These are phyloP conservation scores for Bocquillonia castaneifolia DNA, from an alignment of 441 rosid species.

Conservation along the genomic window DNA sequence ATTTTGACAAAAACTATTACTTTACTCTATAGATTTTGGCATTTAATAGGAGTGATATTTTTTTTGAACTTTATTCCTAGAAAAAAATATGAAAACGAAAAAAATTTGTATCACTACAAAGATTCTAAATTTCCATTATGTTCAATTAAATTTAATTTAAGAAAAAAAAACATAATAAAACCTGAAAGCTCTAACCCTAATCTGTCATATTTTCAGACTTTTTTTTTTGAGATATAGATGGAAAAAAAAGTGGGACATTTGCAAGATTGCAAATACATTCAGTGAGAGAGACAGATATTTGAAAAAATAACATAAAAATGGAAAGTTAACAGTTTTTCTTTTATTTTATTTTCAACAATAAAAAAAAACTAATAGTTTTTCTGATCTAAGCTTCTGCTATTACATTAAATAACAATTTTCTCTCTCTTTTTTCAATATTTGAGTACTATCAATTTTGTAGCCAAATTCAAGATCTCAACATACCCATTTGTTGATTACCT, in stretches of 20 bases:
- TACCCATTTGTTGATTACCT: background rate
- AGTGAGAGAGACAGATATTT: background rate
- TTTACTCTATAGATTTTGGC: background rate
- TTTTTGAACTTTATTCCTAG: too few relatives aligned
- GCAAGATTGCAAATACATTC: background rate
- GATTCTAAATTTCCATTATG: background rate
- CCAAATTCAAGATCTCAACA: background rate
- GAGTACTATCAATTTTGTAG: background rate
- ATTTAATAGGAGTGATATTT: too few relatives aligned
- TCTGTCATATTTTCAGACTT: too few relatives aligned
- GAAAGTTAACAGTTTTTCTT: background rate
- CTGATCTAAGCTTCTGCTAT: slow-evolving; percentile 3
- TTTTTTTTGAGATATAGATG: too few relatives aligned
- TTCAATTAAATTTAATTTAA: background rate
- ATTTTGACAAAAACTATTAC: too few relatives aligned
- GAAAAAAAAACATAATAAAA: background rate
- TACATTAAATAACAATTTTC: background rate
- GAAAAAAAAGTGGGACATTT: too few relatives aligned
- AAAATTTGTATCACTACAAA: background rate
- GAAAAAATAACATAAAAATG: background rate
- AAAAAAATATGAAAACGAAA: too few relatives aligned
- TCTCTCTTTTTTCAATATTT: background rate
- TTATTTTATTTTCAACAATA: too few relatives aligned
- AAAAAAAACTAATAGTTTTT: background rate
- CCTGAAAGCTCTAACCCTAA: slow-evolving; percentile 11